Conservation (phyloP, 2,329 filamentous ascomycete genomes). For the Fusarium kyushuense region DNA sequence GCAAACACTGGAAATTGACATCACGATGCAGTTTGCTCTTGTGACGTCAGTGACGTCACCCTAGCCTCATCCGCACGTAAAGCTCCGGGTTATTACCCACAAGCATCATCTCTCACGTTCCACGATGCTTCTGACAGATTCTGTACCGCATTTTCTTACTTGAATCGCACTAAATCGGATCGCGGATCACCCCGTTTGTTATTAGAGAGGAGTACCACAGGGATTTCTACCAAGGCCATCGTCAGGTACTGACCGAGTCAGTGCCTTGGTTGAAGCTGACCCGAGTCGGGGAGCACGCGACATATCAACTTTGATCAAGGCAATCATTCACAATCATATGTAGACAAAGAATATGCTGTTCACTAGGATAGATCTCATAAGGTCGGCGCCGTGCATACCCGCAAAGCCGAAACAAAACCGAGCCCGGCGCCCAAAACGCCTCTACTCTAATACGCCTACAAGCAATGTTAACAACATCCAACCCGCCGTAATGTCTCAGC, state of each 20-base stretch:
- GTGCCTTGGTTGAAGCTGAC: slow-evolving; percentile 23
- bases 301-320: slow-evolving; percentile 17
- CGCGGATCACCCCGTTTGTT: slow-evolving; percentile 17
- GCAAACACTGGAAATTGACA: slow-evolving; percentile 13
- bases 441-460: slow-evolving; percentile 19
- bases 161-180: slow-evolving; percentile 11
- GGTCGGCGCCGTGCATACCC: slow-evolving; percentile 3
- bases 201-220: slow-evolving; percentile 14
- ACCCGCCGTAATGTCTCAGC: slow-evolving; percentile 23
- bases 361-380: slow-evolving; percentile 10
- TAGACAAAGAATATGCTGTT: neutral
- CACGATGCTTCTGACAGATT: slow-evolving; percentile 27
- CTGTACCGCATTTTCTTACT: slow-evolving; percentile 12
- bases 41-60: slow-evolving; percentile 48
- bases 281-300: slow-evolving; percentile 12
- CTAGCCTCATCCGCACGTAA: slow-evolving; percentile 26
- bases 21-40: slow-evolving; percentile 26
- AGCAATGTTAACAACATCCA: slow-evolving; percentile 37
- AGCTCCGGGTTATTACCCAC: slow-evolving; percentile 39
- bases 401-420: slow-evolving; percentile 25
- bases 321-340: neutral
- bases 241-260: slow-evolving; percentile 18
- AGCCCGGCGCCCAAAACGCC: slow-evolving; percentile 39
- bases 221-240: slow-evolving; percentile 21
- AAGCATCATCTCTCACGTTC: slow-evolving; percentile 19